Evolutionary conservation across 163 green algal genomes (phyloP).

Genomic region (Smithsoniella earleae): DNA sequence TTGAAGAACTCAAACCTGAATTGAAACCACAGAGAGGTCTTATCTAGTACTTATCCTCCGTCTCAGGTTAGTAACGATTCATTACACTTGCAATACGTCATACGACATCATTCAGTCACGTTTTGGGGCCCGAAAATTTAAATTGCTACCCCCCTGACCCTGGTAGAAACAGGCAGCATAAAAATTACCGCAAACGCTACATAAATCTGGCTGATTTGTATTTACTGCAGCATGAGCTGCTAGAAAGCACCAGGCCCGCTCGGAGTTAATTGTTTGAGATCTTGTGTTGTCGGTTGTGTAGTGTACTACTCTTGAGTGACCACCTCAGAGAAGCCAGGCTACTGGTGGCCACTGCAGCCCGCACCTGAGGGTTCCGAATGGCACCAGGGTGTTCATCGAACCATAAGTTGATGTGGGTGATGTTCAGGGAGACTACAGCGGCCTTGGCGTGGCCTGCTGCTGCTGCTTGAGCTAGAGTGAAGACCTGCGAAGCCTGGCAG

Average conservation of each 20-base stretch:
- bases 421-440: background rate
- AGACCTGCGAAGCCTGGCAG: constrained; percentile 85
- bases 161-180: background rate
- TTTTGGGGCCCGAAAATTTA: no score
- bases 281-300: no score
- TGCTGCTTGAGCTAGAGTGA: constrained; percentile 68
- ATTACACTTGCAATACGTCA: no score
- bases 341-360: background rate
- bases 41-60: no score
- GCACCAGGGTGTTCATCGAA: constrained; percentile 6
- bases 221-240: background rate
- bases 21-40: no score
- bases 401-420: constrained; percentile 24
- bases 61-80: no score
- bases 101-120: no score
- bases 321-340: no score
- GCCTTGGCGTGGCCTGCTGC: background rate
- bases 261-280: no score
- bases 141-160: no score
- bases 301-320: no score
- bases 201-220: background rate
- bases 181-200: background rate
- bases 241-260: background rate
- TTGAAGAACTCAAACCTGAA: no score
- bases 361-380: constrained; percentile 13